Evolutionary conservation across 495 filamentous ascomycete genomes (phyloP).

Genomic region (Neurospora africana): DNA sequence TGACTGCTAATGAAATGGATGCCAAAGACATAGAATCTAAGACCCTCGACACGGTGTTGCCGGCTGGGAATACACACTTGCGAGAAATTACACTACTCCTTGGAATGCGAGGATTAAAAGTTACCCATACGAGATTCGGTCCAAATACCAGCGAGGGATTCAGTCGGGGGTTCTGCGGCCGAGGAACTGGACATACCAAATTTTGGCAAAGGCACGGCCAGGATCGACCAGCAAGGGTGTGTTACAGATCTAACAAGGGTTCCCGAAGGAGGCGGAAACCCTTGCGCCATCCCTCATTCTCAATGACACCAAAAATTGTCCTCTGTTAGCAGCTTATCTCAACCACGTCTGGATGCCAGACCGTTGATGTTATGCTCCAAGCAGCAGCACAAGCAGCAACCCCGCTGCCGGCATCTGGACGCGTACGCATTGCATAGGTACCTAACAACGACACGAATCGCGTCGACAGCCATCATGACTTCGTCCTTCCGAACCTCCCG

Average conservation of each 20-base stretch:
- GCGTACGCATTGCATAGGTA: neutral
- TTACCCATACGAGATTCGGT: neutral
- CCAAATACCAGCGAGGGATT: conserved; percentile 18
- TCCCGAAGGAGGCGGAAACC: conserved; percentile 7
- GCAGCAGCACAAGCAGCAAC: neutral
- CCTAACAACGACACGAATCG: neutral
- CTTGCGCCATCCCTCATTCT: neutral
- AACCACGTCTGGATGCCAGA: neutral
- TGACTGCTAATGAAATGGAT: neutral
- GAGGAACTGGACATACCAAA: conserved; percentile 5
- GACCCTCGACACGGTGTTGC: conserved; percentile 2
- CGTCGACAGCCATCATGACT: neutral
- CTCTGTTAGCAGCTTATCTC: neutral
- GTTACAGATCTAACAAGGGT: conserved; percentile 24
- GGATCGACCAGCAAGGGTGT: conserved; percentile 20
- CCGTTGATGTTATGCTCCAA: neutral
- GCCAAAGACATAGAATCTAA: conserved; percentile 1
- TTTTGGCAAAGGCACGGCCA: conserved; percentile 20
- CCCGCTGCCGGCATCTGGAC: neutral
- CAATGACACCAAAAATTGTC: neutral
- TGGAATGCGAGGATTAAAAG: neutral
- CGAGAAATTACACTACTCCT: neutral
- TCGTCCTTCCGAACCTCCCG: neutral
- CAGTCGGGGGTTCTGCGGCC: neutral
- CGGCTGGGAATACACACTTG: neutral